Evolutionary conservation across 306 rosid genomes (phyloP).

Genomic region (Pyrus betulifolia): DNA sequence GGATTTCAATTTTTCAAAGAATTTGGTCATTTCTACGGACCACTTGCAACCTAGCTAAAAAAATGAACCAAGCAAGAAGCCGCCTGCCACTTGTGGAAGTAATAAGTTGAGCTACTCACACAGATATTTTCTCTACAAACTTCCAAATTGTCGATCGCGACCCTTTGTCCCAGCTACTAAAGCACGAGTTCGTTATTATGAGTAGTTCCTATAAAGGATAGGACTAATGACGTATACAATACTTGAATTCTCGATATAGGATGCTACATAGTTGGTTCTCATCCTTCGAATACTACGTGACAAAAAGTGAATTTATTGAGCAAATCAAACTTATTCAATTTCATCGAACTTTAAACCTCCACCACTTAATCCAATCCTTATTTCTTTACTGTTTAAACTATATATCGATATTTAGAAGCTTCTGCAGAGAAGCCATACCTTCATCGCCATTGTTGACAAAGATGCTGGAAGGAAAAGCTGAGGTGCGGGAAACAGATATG

Average conservation of each 20-base stretch:
- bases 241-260: too few relatives aligned
- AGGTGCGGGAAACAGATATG: slow-evolving; percentile 61
- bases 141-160: too few relatives aligned
- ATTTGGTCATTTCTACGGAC: neutral
- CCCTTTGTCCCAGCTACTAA: too few relatives aligned
- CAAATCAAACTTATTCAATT: too few relatives aligned
- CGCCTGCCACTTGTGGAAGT: neutral
- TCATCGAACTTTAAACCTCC: slow-evolving; percentile 14
- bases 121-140: neutral
- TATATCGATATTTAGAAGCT: neutral
- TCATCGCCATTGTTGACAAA: neutral
- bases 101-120: neutral
- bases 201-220: too few relatives aligned
- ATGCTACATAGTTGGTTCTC: too few relatives aligned
- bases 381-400: neutral
- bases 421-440: neutral
- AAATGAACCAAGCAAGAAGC: neutral
- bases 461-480: slow-evolving; percentile 74
- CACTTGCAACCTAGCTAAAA: neutral
- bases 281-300: too few relatives aligned
- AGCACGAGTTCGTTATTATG: too few relatives aligned
- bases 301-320: too few relatives aligned
- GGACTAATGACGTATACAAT: too few relatives aligned
- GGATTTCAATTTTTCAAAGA: neutral
- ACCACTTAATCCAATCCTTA: slow-evolving; percentile 18